Evolutionary conservation across 495 filamentous ascomycete species (phyloP).

Genomic region (Extremus antarcticus): DNA sequence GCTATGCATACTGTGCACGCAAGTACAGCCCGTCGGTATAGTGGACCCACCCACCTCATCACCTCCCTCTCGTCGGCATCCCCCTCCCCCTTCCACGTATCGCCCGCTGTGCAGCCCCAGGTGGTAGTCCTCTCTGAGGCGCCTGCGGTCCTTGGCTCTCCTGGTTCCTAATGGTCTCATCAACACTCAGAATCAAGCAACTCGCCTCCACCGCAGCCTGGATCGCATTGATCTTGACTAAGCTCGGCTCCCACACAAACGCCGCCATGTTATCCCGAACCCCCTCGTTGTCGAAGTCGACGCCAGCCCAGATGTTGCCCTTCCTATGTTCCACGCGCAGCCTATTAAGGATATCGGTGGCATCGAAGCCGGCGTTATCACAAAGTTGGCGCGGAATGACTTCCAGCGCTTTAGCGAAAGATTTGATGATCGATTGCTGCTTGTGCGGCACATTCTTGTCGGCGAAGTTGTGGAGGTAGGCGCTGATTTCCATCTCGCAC

Average conservation of each 20-base stretch:
- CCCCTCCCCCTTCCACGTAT: slow-evolving; percentile 69
- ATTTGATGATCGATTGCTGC: slow-evolving; percentile 94
- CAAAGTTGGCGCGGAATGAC: slow-evolving; percentile 93
- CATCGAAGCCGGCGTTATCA: slow-evolving; percentile 97
- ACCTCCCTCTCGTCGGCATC: slow-evolving; percentile 68
- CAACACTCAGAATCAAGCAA: slow-evolving; percentile 89
- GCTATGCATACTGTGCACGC: too few species aligned
- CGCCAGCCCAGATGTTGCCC: slow-evolving; percentile 84
- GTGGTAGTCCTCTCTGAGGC: slow-evolving; percentile 66
- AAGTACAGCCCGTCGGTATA: not conserved
- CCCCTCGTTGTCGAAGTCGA: slow-evolving; percentile 88
- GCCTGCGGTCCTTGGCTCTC: slow-evolving; percentile 73
- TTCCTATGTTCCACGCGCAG: slow-evolving; percentile 89
- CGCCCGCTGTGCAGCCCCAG: slow-evolving; percentile 85
- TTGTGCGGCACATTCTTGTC: slow-evolving; percentile 87
- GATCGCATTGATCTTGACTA: slow-evolving; percentile 96
- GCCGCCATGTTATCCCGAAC: slow-evolving; percentile 82
- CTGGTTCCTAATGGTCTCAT: slow-evolving; percentile 96
- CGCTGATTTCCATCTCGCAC: slow-evolving; percentile 91
- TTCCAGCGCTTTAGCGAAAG: slow-evolving; percentile 93
- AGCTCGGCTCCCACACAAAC: slow-evolving; percentile 93
- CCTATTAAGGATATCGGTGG: slow-evolving; percentile 91
- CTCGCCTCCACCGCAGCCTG: slow-evolving; percentile 90
- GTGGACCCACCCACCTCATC: not conserved
- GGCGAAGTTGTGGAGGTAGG: slow-evolving; percentile 81